Evolutionary conservation across 139 green algal genomes (phyloP).

Genomic region (Raphidocelis subcapitata): DNA sequence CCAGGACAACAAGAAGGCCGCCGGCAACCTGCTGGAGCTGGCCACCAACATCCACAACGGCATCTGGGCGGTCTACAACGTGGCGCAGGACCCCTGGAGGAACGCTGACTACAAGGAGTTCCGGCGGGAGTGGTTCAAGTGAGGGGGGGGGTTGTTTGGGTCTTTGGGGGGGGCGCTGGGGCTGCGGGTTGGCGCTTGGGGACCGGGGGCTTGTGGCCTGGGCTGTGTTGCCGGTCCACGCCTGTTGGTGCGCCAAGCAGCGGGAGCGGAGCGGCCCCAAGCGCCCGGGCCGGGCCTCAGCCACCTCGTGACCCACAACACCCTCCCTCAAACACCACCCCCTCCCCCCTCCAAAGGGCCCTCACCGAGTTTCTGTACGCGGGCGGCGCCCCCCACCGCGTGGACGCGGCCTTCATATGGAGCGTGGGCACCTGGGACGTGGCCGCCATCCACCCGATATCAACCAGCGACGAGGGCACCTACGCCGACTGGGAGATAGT

Average conservation of each 20-base stretch:
- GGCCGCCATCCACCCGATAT: conserved; percentile 23
- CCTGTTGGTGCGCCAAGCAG: too few relatives aligned
- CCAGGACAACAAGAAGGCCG: not conserved
- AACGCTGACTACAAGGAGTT: not conserved
- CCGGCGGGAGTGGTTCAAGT: not conserved
- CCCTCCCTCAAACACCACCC: too few relatives aligned
- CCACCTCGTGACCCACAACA: too few relatives aligned
- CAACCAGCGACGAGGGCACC: conserved; percentile 5
- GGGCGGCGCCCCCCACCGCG: not conserved
- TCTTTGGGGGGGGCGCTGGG: too few relatives aligned
- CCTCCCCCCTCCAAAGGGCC: too few relatives aligned
- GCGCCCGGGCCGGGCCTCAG: too few relatives aligned
- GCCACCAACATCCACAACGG: conserved; percentile 1
- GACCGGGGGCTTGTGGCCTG: too few relatives aligned
- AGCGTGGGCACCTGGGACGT: conserved; percentile 24
- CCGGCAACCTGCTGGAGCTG: not conserved
- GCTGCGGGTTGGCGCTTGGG: too few relatives aligned
- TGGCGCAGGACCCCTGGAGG: conserved; percentile 23
- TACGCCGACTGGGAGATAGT: conserved; percentile 22
- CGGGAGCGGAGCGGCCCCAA: too few relatives aligned
- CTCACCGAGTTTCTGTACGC: conserved; percentile 11
- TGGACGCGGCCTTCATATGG: conserved; percentile 27
- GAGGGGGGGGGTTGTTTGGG: not conserved
- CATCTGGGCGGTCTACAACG: conserved; percentile 35
- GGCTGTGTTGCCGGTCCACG: too few relatives aligned